Evolutionary conservation across 2,329 filamentous ascomycete genomes (phyloP).

Genomic region (Claviceps purpurea): DNA sequence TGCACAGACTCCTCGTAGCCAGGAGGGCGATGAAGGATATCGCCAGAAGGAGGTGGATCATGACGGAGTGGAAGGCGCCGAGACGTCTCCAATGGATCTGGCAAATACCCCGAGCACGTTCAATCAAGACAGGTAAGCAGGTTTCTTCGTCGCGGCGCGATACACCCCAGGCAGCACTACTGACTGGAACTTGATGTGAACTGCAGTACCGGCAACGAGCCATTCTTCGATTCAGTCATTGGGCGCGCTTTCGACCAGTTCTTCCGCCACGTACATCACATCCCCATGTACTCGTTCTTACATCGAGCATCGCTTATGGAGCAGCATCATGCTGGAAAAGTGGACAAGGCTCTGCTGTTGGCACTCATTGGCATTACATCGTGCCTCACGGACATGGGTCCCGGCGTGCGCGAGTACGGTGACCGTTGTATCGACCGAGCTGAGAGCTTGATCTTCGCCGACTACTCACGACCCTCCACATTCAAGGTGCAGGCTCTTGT

Average conservation of each 20-base stretch:
- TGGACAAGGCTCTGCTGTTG: conserved; percentile 39
- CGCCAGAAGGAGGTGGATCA: conserved; percentile 2
- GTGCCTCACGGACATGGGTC: conserved; percentile 40
- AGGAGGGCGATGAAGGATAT: conserved; percentile 18
- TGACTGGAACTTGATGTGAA: neutral
- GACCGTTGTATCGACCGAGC: conserved; percentile 41
- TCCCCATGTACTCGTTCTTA: conserved; percentile 44
- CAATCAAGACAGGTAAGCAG: conserved; percentile 21
- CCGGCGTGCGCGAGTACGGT: conserved; percentile 37
- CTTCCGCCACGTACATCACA: conserved; percentile 45
- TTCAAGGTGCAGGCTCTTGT: conserved; percentile 38
- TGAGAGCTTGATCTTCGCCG: conserved; percentile 36
- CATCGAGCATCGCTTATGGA: conserved; percentile 48
- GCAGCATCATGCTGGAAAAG: conserved; percentile 41
- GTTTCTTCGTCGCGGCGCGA: neutral
- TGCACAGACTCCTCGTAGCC: conserved; percentile 19
- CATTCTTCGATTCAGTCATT: conserved; percentile 34
- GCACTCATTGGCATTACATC: conserved; percentile 43
- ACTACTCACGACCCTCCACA: conserved; percentile 41
- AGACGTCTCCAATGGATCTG: conserved; percentile 21
- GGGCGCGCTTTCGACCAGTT: conserved; percentile 41
- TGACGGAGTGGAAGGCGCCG: conserved; percentile 21
- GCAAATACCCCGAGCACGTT: conserved; percentile 20
- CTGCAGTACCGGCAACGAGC: conserved; percentile 22
- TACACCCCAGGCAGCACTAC: neutral